Percentiles rank a stretch among this genome's conserved stretches.
phyloP scores from a whole-genome alignment of 345 rosid species.

The Reutealis trisperma region DNA sequence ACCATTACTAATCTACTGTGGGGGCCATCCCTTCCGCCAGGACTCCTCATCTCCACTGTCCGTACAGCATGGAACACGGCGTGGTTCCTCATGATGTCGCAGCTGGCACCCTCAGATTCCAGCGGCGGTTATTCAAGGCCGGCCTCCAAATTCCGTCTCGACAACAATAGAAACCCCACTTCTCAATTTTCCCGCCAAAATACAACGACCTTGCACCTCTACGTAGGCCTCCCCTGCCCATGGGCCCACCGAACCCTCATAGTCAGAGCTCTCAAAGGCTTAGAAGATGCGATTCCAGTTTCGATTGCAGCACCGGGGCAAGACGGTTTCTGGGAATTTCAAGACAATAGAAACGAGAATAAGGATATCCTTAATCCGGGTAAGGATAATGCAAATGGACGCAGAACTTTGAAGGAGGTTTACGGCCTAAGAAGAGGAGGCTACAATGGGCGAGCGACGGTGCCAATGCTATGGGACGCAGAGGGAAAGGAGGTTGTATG shows the following conservation, averaged over 20 bases:
- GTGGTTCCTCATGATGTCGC: conserved; percentile 92
- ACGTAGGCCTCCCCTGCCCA: conserved; percentile 89
- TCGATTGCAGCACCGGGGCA: conserved; percentile 73
- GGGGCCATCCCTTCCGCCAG: conserved; percentile 94
- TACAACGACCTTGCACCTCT: conserved; percentile 61
- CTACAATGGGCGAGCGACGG: conserved; percentile 68
- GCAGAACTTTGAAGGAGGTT: conserved; percentile 72
- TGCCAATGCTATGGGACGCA: conserved; percentile 83
- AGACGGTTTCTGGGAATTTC: conserved; percentile 88
- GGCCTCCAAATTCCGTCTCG: conserved; percentile 62
- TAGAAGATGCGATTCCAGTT: conserved; percentile 61
- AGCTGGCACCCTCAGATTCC: conserved; percentile 85
- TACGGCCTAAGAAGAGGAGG: conserved; percentile 60
- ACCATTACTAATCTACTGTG: conserved; percentile 64
- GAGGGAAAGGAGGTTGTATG: conserved; percentile 64
- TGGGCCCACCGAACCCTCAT: conserved; percentile 93
- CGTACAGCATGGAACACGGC: conserved; percentile 72
- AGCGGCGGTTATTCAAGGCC: conserved; percentile 83
- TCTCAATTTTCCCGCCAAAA: conserved; percentile 35
- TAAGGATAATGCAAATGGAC: conserved; percentile 54
- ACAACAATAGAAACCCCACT: not conserved
- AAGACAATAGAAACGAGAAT: conserved; percentile 18
- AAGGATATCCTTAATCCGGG: conserved; percentile 51
- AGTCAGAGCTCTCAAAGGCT: conserved; percentile 80
- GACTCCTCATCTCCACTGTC: conserved; percentile 74